phyloP scores from a whole-genome alignment of 352 stramenopile genomes.

The Thalassiosira exigua region DNA sequence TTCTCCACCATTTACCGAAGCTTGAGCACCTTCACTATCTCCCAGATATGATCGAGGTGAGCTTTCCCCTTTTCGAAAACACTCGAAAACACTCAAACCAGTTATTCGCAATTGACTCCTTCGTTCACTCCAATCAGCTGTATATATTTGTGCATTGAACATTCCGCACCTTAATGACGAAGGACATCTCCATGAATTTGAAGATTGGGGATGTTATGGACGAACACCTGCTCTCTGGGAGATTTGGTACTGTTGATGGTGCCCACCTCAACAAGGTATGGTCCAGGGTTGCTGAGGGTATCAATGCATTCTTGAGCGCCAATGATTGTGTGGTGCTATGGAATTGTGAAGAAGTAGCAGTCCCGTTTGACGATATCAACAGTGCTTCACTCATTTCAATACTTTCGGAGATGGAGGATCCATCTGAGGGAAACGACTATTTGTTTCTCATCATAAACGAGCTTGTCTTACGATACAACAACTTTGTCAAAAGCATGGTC shows the following conservation, averaged over 20 bases:
- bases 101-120: not conserved
- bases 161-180: conserved; percentile 41
- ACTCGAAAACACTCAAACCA: not conserved
- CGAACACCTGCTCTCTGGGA: conserved; percentile 21
- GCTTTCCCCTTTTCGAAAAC: not conserved
- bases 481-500: conserved; percentile 19
- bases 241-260: conserved; percentile 29
- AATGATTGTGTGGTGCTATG: conserved; percentile 28
- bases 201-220: conserved; percentile 34
- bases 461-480: conserved; percentile 41
- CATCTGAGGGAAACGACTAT: conserved; percentile 34
- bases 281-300: conserved; percentile 22
- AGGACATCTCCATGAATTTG: conserved; percentile 31
- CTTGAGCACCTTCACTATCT: conserved; percentile 35
- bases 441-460: conserved; percentile 53
- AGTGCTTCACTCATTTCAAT: conserved; percentile 35
- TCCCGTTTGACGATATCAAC: conserved; percentile 32
- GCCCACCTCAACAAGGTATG: conserved; percentile 25
- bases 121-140: conserved; percentile 4
- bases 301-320: conserved; percentile 37
- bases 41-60: conserved; percentile 52
- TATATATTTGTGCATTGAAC: conserved; percentile 50
- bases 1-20: conserved; percentile 17
- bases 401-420: conserved; percentile 34
- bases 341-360: conserved; percentile 43